Percentiles rank a stretch among this genome's conserved stretches.
phyloP scores from a whole-genome alignment of 768 basidiomycete species.

The Rickenella mellea region DNA sequence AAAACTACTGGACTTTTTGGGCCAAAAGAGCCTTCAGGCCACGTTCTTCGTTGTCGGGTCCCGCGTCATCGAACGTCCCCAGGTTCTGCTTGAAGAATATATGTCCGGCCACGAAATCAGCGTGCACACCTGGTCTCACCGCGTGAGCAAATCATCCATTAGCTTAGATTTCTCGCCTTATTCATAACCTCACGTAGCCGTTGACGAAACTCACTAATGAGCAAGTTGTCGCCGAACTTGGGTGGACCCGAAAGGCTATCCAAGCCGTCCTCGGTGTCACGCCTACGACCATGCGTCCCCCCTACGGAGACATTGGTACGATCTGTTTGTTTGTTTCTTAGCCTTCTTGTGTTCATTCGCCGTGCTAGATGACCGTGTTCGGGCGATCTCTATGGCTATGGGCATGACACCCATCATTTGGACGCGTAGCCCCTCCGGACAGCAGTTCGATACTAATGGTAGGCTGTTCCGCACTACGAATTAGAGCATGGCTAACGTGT shows the following conservation, averaged over 20 bases:
- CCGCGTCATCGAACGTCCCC: slow-evolving; percentile 71
- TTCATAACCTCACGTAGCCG: slow-evolving; percentile 25
- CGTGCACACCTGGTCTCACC: slow-evolving; percentile 90
- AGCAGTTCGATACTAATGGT: slow-evolving; percentile 69
- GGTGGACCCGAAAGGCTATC: slow-evolving; percentile 86
- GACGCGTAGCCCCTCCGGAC: slow-evolving; percentile 53
- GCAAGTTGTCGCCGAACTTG: slow-evolving; percentile 87
- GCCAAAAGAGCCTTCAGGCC: slow-evolving; percentile 50
- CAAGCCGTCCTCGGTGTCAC: slow-evolving; percentile 66
- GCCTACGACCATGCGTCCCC: slow-evolving; percentile 71
- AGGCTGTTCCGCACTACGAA: neutral
- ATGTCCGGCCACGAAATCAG: slow-evolving; percentile 74
- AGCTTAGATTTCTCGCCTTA: slow-evolving; percentile 20
- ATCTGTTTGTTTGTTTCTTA: neutral
- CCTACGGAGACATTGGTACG: slow-evolving; percentile 71
- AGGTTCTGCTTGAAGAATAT: slow-evolving; percentile 70
- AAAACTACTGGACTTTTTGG: slow-evolving; percentile 64
- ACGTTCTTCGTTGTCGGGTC: slow-evolving; percentile 93
- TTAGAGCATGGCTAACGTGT: slow-evolving; percentile 3
- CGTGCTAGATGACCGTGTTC: slow-evolving; percentile 75
- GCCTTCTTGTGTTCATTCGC: slow-evolving; percentile 2
- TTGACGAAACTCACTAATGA: slow-evolving; percentile 66
- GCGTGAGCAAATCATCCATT: slow-evolving; percentile 24
- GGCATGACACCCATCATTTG: slow-evolving; percentile 87
- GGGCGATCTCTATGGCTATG: slow-evolving; percentile 85